Base-by-base conservation (phyloP, 1,284 basidiomycete species). In the Trichosporon coremiiforme region DNA sequence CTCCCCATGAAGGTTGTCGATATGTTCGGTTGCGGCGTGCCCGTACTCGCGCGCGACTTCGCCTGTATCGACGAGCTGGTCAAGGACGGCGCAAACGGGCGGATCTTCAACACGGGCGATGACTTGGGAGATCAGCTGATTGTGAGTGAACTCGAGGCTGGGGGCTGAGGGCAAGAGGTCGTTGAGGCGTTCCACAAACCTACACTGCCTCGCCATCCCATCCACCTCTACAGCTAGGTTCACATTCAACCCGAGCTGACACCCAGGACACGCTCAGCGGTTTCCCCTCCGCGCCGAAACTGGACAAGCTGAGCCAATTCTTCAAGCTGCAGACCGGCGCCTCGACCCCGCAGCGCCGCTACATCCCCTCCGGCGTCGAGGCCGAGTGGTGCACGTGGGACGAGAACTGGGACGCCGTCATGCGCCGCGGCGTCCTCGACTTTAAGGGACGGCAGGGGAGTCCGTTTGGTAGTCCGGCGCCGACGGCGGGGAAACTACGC, bases 1-100 rank as follows among this genome's bases (percentile, higher is more conserved):
- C 85, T 99, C 66, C 97, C 97, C 1, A 99, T 99, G 97, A 99
- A 99, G 83, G 90, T 99, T 9, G 95, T 99, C 2, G 97, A 99
- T 82, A 98, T 99, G 97, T 97, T 99, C 82, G 97, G 97, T 0
- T 98, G 95, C 75, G 91, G 90, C 1, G 85, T 98, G 66, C 95
- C 95, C 0, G 97, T 98, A 3, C 92, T 95, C 73, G 95, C 97
- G 0, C 86, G 95, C 8, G 87, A 90, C 57, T 99, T 98, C 79
- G 85, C 86, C 45, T 98, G 96, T 80, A 85, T 99, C 33, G 82
- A 88, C 68, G 97, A 99, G 83, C 88, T 99, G 15, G 92, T 99
- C 13, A 88, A 89, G 76, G 87, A 94, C 68, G 90, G 90, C 0
- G 83, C 87, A 73, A 99, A 99, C 78, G 97, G 97, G 0, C 86